phyloP scores from a whole-genome alignment of 306 rosid species.

The Mimosa bimucronata region DNA sequence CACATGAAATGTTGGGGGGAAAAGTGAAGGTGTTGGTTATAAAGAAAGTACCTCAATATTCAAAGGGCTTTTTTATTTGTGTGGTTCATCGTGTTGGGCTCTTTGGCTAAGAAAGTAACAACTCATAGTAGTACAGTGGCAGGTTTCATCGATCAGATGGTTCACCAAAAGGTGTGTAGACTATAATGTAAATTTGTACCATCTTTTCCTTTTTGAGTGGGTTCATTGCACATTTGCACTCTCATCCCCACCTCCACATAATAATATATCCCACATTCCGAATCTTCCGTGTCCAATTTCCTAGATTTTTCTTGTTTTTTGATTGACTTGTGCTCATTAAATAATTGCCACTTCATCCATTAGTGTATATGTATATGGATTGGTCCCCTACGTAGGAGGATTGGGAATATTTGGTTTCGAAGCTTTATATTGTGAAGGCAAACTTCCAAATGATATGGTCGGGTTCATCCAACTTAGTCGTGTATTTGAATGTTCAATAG shows the following conservation, averaged over 20 bases:
- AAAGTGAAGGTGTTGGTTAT: background rate
- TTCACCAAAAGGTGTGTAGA: constrained; percentile 7
- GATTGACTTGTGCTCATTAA: background rate
- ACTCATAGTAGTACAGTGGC: background rate
- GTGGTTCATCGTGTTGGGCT: background rate
- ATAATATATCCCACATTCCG: background rate
- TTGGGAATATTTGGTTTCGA: background rate
- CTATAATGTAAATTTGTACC: background rate
- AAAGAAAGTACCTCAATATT: background rate
- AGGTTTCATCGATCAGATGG: background rate
- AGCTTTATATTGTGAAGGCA: constrained; percentile 33
- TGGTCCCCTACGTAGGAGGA: background rate
- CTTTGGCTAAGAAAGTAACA: background rate
- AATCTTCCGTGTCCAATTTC: background rate
- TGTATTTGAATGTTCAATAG: background rate
- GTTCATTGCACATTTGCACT: constrained; percentile 37
- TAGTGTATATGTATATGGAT: background rate
- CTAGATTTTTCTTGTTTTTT: constrained; percentile 39
- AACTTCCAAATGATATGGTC: constrained; percentile 15
- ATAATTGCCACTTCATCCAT: no score
- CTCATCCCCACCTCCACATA: background rate
- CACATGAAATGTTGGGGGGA: constrained; percentile 54
- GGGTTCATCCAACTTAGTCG: constrained; percentile 6
- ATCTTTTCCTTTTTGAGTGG: constrained; percentile 9
- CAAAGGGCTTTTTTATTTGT: background rate